Evolutionary conservation across 106 monocot species (phyloP).

Genomic region (Acorus gramineus): DNA sequence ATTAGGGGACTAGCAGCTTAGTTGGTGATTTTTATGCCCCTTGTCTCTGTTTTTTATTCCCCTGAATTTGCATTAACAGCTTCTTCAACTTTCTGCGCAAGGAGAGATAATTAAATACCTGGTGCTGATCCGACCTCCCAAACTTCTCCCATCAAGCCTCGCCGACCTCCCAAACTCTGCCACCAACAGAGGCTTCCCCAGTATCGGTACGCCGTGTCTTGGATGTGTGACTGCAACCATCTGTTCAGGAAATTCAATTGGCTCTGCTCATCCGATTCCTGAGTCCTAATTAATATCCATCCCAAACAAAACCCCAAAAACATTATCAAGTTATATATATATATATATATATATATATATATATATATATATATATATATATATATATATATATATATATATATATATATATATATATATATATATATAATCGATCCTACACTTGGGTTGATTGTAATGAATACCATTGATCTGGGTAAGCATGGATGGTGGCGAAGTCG

Average conservation of each 20-base stretch:
- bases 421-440: neutral
- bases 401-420: too few relatives aligned
- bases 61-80: too few relatives aligned
- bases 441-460: too few relatives aligned
- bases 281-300: neutral
- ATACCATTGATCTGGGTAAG: constrained; percentile 15
- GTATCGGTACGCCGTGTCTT: constrained; percentile 10
- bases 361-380: neutral
- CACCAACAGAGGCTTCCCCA: constrained; percentile 45
- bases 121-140: too few relatives aligned
- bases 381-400: too few relatives aligned
- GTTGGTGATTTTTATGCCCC: too few relatives aligned
- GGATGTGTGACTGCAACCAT: constrained; percentile 26
- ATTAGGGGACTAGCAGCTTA: too few relatives aligned
- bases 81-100: too few relatives aligned
- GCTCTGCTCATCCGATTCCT: constrained; percentile 22
- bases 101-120: too few relatives aligned
- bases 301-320: too few relatives aligned
- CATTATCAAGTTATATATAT: too few relatives aligned
- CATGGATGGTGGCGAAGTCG: constrained; percentile 21
- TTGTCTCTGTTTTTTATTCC: too few relatives aligned
- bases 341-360: neutral
- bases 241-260: constrained; percentile 23
- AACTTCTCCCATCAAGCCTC: neutral
- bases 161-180: constrained; percentile 32